A percentile compares a stretch with the other conserved stretches of the same genome.
These are phyloP conservation scores for Artemisia tridentata DNA, from an alignment of 129 eudicot genomes.

Conservation along the genomic window DNA sequence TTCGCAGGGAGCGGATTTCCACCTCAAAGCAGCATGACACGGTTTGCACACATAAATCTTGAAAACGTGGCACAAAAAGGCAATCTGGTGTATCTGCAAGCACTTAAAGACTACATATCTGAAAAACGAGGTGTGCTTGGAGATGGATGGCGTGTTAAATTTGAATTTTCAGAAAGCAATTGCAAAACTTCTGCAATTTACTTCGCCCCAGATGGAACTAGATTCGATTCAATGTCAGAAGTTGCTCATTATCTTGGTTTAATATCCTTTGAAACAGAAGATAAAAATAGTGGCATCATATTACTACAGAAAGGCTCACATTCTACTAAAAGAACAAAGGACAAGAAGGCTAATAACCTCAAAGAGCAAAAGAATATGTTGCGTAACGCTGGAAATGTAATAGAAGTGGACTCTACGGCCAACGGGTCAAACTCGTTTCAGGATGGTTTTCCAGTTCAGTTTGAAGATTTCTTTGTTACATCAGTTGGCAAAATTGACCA, in stretches of 20 bases:
- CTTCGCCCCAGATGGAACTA: slow-evolving; percentile 55
- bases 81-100: slow-evolving; percentile 38
- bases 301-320: slow-evolving; percentile 27
- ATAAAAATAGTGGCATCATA: slow-evolving; percentile 25
- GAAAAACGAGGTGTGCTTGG: slow-evolving; percentile 44
- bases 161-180: slow-evolving; percentile 35
- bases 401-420: slow-evolving; percentile 28
- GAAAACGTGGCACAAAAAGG: slow-evolving; percentile 39
- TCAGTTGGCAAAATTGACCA: slow-evolving; percentile 55
- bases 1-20: slow-evolving; percentile 34
- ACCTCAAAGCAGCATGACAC: slow-evolving; percentile 38
- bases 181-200: slow-evolving; percentile 46
- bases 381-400: slow-evolving; percentile 18
- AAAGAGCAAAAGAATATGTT: slow-evolving; percentile 15
- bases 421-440: slow-evolving; percentile 32
- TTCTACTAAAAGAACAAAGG: slow-evolving; percentile 42
- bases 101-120: slow-evolving; percentile 50
- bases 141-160: slow-evolving; percentile 58
- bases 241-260: slow-evolving; percentile 57
- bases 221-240: slow-evolving; percentile 51
- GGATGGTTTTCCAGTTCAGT: slow-evolving; percentile 61
- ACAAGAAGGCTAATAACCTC: slow-evolving; percentile 20
- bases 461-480: slow-evolving; percentile 60
- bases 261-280: slow-evolving; percentile 27
- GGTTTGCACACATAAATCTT: slow-evolving; percentile 28